Evolutionary conservation across 495 filamentous ascomycete species (phyloP), one percentile per base, ranked within the genome.

Genomic region (Penicillium ochrochloron): DNA sequence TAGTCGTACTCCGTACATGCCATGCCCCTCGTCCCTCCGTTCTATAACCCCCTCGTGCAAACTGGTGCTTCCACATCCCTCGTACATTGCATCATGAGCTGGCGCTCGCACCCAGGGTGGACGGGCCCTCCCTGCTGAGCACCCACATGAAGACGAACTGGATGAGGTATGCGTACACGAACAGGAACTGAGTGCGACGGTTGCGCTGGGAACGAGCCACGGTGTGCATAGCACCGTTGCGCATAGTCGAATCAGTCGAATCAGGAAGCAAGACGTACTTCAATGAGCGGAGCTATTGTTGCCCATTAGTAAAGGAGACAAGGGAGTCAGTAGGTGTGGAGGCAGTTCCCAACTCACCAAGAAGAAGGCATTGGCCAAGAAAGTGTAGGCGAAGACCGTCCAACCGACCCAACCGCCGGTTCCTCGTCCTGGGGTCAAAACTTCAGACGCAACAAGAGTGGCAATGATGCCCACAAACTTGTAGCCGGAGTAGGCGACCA

Each of bases 401-500:
- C 96, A 98, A 54, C 91, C 91, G 52, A 94, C 78, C 92, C 91
- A 93, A 34, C 92, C 89, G 33, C 92, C 89, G 8, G 92, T 94
- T 56, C 92, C 92, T 63, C 85, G 84, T 17, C 91, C 91, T 0
- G 88, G 86, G 56, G 88, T 94, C 48, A 93, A 73, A 21, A 92
- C 82, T 77, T 94, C 92, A 6, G 91, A 88, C 2, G 93, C 77
- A 33, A 90, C 80, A 51, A 97, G 84, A 3, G 92, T 97, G 56
- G 90, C 83, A 65, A 97, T 98, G 59, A 96, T 92, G 10, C 95
- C 95, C 44, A 98, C 95, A 69, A 98, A 99, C 79, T 99, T 99
- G 77, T 99, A 99, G 14, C 96, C 96, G 7, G 90, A 94, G 74
- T 99, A 99, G 4, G 96, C 95, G 42, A 98, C 87, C 39, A 99